Evolutionary conservation across 768 basidiomycete genomes (phyloP).

Genomic region (Termitomyces sp.): DNA sequence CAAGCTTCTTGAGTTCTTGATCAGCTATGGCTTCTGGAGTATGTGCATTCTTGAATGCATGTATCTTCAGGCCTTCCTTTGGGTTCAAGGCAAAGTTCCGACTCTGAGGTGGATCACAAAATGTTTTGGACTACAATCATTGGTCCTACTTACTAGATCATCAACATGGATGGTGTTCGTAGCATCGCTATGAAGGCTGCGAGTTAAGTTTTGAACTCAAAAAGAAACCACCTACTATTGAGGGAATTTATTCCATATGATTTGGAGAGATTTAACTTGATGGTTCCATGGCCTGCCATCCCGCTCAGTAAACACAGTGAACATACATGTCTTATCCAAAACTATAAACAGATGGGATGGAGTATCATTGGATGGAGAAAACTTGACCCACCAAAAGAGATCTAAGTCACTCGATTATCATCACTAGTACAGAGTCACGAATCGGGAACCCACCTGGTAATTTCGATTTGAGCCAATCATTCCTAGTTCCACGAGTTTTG

Average conservation of each 20-base stretch:
- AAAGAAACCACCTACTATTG: conserved; percentile 51
- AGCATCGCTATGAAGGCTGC: conserved; percentile 36
- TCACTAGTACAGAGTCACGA: not conserved
- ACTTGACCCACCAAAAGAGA: conserved; percentile 53
- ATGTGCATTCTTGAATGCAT: conserved; percentile 75
- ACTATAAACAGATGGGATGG: conserved; percentile 33
- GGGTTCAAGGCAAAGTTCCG: conserved; percentile 90
- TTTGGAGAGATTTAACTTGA: conserved; percentile 75
- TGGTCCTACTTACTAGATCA: conserved; percentile 51
- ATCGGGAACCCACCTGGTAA: conserved; percentile 51
- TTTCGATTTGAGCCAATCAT: conserved; percentile 69
- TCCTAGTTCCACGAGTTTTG: conserved; percentile 80
- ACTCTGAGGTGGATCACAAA: conserved; percentile 32
- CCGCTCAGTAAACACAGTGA: conserved; percentile 73
- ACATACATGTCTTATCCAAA: conserved; percentile 86
- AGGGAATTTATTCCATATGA: conserved; percentile 85
- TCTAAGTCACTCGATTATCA: conserved; percentile 26
- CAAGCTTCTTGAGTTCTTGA: conserved; percentile 62
- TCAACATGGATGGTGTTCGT: conserved; percentile 85
- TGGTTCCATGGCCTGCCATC: conserved; percentile 74
- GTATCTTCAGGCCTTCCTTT: conserved; percentile 76
- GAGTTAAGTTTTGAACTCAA: not conserved
- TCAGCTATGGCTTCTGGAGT: conserved; percentile 59
- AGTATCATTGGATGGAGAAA: not conserved
- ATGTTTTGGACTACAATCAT: not conserved